These are phyloP conservation scores for Chaetomiaceae sp. DNA, from an alignment of 2,329 filamentous ascomycete genomes.

Conservation along the genomic window DNA sequence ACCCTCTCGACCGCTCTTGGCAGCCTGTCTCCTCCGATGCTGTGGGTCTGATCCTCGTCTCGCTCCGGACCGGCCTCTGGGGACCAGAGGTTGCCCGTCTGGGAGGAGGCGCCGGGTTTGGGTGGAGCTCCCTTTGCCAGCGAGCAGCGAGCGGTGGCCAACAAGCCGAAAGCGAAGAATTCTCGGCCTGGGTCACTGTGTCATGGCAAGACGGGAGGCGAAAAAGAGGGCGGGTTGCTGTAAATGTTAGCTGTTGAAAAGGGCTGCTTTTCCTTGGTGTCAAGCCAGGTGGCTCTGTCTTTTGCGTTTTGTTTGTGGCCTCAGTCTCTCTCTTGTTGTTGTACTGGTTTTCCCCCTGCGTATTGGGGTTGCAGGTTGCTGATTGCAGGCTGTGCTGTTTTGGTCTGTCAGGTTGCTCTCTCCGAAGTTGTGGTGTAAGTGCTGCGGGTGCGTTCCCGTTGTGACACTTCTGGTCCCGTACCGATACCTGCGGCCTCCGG, in stretches of 20 bases:
- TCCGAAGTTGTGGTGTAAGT: constrained; percentile 7
- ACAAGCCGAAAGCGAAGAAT: too few relatives aligned
- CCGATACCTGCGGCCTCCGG: not conserved
- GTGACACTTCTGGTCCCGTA: too few relatives aligned
- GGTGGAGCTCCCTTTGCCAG: not conserved
- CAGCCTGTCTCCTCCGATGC: not conserved
- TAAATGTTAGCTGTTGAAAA: too few relatives aligned
- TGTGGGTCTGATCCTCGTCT: not conserved
- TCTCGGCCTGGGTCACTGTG: too few relatives aligned
- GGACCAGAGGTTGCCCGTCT: constrained; percentile 1
- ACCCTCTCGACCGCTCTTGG: not conserved
- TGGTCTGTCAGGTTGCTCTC: not conserved
- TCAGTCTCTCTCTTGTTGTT: not conserved
- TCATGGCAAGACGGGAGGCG: too few relatives aligned
- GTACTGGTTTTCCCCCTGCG: too few relatives aligned
- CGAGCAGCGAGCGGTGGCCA: not conserved
- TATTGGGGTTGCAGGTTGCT: too few relatives aligned
- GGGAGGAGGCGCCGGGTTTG: not conserved
- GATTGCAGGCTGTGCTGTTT: not conserved
- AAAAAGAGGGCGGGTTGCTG: too few relatives aligned
- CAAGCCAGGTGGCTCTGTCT: not conserved
- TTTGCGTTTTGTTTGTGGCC: not conserved
- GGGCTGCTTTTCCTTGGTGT: too few relatives aligned
- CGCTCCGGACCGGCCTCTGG: not conserved
- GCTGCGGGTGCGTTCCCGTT: too few relatives aligned